A percentile compares a stretch with the other conserved stretches of the same genome.
These are phyloP conservation scores for Balansia obtecta DNA, from an alignment of 2,329 filamentous ascomycete genomes.

Conservation along the genomic window DNA sequence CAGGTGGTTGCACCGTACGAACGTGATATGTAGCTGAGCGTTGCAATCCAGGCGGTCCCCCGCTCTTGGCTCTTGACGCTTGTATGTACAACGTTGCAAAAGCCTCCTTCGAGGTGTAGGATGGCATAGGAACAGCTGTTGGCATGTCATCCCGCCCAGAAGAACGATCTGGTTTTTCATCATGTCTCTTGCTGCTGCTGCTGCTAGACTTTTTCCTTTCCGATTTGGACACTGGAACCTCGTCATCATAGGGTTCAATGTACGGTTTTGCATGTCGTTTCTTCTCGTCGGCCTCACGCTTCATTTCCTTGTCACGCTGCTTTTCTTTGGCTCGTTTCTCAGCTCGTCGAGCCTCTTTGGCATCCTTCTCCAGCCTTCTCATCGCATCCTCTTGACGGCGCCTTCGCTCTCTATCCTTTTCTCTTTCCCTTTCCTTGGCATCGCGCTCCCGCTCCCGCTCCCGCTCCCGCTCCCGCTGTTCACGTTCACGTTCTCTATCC, in stretches of 20 bases:
- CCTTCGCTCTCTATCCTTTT: constrained; percentile 10
- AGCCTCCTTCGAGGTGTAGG: constrained; percentile 11
- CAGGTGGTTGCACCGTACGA: constrained; percentile 17
- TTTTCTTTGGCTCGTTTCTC: constrained; percentile 24
- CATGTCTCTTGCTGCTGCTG: constrained; percentile 24
- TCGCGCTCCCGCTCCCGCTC: constrained; percentile 10
- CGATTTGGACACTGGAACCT: constrained; percentile 13
- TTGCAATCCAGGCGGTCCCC: constrained; percentile 7
- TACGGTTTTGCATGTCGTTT: constrained; percentile 22
- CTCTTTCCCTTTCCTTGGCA: constrained; percentile 1
- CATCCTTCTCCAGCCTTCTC: constrained; percentile 20
- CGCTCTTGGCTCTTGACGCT: constrained; percentile 16
- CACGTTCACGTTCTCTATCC: constrained; percentile 15
- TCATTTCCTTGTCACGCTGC: constrained; percentile 25
- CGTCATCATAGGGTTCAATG: constrained; percentile 23
- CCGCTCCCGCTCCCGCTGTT: constrained; percentile 8
- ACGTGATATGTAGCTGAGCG: constrained; percentile 13
- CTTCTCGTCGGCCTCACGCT: constrained; percentile 25
- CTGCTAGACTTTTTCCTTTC: constrained; percentile 27
- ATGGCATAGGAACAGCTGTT: constrained; percentile 10
- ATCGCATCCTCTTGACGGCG: constrained; percentile 13
- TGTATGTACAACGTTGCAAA: constrained; percentile 20
- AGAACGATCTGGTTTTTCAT: constrained; percentile 24
- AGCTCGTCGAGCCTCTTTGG: constrained; percentile 20
- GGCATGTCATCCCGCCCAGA: constrained; percentile 20